Percentiles rank a stretch among this genome's conserved stretches.
phyloP scores from a whole-genome alignment of 139 green algal species.

The Micractinium conductrix region DNA sequence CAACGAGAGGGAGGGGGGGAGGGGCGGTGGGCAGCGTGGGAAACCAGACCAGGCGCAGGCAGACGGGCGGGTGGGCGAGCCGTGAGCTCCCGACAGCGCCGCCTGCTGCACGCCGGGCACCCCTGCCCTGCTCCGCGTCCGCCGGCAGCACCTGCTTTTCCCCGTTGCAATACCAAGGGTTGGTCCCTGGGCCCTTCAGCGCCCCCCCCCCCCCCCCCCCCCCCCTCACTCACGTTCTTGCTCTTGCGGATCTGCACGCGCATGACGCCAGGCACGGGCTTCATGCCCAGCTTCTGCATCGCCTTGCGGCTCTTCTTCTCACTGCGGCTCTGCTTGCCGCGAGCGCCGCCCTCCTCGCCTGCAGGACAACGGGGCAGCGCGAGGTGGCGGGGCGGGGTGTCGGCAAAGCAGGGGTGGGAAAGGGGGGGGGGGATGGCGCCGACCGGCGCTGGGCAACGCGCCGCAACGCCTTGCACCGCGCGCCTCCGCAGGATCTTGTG shows the following conservation, averaged over 20 bases:
- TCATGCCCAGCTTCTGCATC: conserved; percentile 99
- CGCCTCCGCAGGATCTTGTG: too few species aligned
- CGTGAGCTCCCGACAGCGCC: too few species aligned
- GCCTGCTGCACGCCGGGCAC: too few species aligned
- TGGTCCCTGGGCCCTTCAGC: not conserved
- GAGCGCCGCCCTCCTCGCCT: conserved; percentile 56
- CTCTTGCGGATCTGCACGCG: conserved; percentile 98
- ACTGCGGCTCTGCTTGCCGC: conserved; percentile 92
- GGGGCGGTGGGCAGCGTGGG: too few species aligned
- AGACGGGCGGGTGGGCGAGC: too few species aligned
- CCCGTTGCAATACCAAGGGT: too few species aligned
- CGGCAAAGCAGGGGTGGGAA: not conserved
- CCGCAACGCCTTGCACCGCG: not conserved
- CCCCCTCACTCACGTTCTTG: conserved; percentile 88
- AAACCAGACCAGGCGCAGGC: too few species aligned
- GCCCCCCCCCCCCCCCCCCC: not conserved
- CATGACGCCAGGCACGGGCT: conserved; percentile 90
- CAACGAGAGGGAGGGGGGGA: not conserved
- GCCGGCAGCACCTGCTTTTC: too few species aligned
- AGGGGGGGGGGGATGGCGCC: not conserved
- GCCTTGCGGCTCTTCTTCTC: conserved; percentile 99
- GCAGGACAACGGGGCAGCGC: not conserved
- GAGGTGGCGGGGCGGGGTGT: not conserved
- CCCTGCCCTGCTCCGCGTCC: too few species aligned
- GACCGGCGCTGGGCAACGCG: not conserved